Evolutionary conservation across 306 rosid species (phyloP).

Genomic region (Ceratonia siliqua): DNA sequence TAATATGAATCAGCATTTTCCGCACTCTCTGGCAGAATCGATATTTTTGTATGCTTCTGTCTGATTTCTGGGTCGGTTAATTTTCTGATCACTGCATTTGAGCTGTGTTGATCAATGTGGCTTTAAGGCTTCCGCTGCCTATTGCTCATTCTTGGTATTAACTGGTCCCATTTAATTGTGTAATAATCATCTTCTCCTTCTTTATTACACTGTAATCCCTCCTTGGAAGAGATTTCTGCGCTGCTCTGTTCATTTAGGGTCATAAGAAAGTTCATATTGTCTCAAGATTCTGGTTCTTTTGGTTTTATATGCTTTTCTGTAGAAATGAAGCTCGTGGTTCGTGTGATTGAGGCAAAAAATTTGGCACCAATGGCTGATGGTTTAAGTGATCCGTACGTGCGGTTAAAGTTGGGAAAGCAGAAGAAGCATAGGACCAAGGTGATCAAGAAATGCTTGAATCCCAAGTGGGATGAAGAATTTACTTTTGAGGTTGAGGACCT

Average conservation of each 20-base stretch:
- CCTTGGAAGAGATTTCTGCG: neutral
- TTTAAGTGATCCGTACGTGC: conserved; percentile 69
- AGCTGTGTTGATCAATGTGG: conserved; percentile 13
- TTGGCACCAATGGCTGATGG: conserved; percentile 64
- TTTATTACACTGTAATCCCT: neutral
- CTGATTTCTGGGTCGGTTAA: conserved; percentile 6
- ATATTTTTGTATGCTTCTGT: conserved; percentile 21
- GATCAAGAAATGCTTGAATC: conserved; percentile 68
- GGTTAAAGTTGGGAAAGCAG: conserved; percentile 80
- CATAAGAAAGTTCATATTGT: neutral
- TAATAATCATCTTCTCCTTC: conserved; percentile 9
- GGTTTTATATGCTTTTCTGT: neutral
- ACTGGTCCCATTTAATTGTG: neutral
- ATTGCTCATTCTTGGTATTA: neutral
- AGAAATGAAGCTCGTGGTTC: conserved; percentile 76
- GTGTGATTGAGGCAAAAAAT: conserved; percentile 79
- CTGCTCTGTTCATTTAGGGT: neutral
- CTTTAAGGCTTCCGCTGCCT: neutral
- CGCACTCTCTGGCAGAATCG: conserved; percentile 11
- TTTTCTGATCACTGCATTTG: conserved; percentile 14
- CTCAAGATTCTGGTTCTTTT: neutral
- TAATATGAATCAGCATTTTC: neutral
- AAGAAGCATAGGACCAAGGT: conserved; percentile 74
- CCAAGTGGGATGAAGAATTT: conserved; percentile 88
- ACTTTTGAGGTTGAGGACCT: conserved; percentile 77